These are phyloP conservation scores for Fusarium pseudonygamai DNA, from an alignment of 2,329 filamentous ascomycete genomes.

Conservation along the genomic window DNA sequence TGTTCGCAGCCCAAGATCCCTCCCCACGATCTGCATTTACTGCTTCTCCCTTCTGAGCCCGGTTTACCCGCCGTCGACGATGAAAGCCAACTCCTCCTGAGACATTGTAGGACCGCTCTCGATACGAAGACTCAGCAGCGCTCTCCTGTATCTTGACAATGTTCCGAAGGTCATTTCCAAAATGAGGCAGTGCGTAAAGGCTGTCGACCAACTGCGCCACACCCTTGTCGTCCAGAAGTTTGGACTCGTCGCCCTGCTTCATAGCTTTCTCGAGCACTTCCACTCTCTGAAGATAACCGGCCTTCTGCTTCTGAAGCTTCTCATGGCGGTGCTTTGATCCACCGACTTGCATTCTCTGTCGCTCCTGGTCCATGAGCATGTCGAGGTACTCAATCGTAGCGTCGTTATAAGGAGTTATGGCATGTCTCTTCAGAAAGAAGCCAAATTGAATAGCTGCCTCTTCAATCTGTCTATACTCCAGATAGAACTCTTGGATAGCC, in stretches of 20 bases:
- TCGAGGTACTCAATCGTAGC: slow-evolving; percentile 6
- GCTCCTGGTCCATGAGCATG: slow-evolving; percentile 12
- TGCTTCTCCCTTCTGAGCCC: background rate
- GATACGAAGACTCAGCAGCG: background rate
- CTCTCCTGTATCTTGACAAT: background rate
- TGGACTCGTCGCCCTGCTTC: background rate
- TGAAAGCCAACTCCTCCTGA: background rate
- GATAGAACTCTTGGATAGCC: slow-evolving; percentile 4
- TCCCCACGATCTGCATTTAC: background rate
- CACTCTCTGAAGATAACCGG: slow-evolving; percentile 4
- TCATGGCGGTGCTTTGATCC: background rate
- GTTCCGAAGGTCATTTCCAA: background rate
- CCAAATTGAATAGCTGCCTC: slow-evolving; percentile 20
- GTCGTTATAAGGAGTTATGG: slow-evolving; percentile 15
- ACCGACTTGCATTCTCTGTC: background rate
- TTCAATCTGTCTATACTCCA: slow-evolving; percentile 1
- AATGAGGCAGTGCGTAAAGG: background rate
- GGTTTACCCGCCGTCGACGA: background rate
- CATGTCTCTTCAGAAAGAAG: slow-evolving; percentile 5
- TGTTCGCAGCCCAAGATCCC: background rate
- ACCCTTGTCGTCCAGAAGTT: background rate
- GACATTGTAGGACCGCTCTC: background rate
- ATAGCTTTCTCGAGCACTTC: slow-evolving; percentile 12
- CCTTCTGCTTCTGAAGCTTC: background rate
- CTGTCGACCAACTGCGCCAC: background rate